These are phyloP conservation scores for Andrographis paniculata DNA, from an alignment of 305 asterid genomes.

Conservation along the genomic window DNA sequence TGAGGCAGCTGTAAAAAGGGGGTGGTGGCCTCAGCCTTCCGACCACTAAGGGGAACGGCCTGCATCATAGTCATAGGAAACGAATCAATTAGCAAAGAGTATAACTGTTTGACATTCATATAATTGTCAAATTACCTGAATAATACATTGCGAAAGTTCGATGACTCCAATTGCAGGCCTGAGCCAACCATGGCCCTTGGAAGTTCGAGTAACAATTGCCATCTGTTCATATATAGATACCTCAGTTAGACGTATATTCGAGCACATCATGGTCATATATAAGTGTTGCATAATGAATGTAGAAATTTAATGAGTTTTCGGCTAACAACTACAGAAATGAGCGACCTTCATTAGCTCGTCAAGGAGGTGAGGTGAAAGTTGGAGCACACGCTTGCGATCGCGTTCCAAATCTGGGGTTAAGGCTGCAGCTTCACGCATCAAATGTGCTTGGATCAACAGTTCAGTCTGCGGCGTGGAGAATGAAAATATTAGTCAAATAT, in stretches of 20 bases:
- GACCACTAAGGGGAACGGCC: constrained; percentile 90
- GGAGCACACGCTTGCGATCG: constrained; percentile 61
- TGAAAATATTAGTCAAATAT: constrained; percentile 15
- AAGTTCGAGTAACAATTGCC: constrained; percentile 73
- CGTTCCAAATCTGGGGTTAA: constrained; percentile 60
- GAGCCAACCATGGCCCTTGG: constrained; percentile 95
- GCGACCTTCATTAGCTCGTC: constrained; percentile 80
- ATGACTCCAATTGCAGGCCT: constrained; percentile 77
- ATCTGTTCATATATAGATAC: constrained; percentile 35
- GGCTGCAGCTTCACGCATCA: constrained; percentile 54
- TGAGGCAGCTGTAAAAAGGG: constrained; percentile 94
- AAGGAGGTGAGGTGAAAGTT: constrained; percentile 69
- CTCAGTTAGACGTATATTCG: constrained; percentile 17
- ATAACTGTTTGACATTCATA: not conserved
- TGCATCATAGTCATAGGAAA: constrained; percentile 29
- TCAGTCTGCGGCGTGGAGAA: constrained; percentile 49
- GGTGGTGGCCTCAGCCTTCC: constrained; percentile 72
- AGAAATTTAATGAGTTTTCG: not conserved
- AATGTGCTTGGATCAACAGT: constrained; percentile 73
- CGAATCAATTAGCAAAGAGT: constrained; percentile 20
- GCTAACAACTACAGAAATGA: constrained; percentile 2
- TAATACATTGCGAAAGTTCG: constrained; percentile 80
- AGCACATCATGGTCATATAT: not conserved
- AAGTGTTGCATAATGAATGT: not conserved
- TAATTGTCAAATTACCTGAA: constrained; percentile 47